Percentiles rank a stretch among this genome's conserved stretches.
Conservation (phyloP, 441 rosid species). For the Populus hybrid region DNA sequence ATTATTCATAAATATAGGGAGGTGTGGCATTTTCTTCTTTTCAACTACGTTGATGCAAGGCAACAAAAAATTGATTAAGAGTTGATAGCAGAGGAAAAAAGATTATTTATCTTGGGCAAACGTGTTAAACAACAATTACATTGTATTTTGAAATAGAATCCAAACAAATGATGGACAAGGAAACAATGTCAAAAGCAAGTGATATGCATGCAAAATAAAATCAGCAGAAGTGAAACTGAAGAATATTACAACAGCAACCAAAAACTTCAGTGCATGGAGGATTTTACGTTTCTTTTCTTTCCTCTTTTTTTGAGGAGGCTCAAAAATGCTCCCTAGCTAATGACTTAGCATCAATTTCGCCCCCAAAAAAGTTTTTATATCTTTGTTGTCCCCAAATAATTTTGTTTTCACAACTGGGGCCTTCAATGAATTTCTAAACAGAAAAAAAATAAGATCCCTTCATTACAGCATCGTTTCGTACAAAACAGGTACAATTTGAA, state of each 20-base stretch:
- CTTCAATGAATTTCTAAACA: background rate
- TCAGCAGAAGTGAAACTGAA: background rate
- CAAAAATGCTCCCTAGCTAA: background rate
- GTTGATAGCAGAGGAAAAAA: conserved; percentile 2
- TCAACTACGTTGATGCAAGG: background rate
- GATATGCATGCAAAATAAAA: background rate
- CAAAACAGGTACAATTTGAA: background rate
- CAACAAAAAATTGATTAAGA: background rate
- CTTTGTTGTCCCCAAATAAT: background rate
- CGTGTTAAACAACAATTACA: background rate
- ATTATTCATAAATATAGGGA: background rate
- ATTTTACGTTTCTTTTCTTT: background rate
- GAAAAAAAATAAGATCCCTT: background rate
- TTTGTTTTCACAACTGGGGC: background rate
- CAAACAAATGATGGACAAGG: background rate
- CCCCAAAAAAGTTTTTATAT: background rate
- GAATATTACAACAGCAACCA: background rate
- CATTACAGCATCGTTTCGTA: background rate
- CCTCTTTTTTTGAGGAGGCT: background rate
- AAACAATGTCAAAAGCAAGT: background rate
- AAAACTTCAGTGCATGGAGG: background rate
- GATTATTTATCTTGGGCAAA: background rate
- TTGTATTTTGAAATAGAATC: background rate
- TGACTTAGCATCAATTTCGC: background rate
- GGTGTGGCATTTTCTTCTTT: background rate